Conservation (phyloP, 805 yeast genomes). For the Candida corydali region DNA sequence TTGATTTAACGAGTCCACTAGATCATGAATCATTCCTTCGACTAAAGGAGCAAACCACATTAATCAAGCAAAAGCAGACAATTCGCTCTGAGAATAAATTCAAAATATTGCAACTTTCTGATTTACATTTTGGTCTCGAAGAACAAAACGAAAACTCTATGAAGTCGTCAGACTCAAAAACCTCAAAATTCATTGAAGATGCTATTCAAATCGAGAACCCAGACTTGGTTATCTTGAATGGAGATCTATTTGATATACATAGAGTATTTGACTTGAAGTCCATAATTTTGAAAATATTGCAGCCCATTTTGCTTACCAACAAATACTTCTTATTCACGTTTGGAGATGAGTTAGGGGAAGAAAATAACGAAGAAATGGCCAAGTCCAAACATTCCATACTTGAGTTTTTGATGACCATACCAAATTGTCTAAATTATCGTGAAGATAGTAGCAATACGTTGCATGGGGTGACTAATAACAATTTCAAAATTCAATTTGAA, state of each 20-base stretch:
- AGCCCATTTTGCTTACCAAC: conserved; percentile 27
- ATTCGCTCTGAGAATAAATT: conserved; percentile 13
- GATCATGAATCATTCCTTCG: not conserved
- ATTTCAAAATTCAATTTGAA: conserved; percentile 19
- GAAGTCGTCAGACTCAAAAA: conserved; percentile 25
- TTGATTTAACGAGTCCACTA: conserved; percentile 2
- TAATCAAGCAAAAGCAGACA: not conserved
- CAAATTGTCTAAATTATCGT: conserved; percentile 30
- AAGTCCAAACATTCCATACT: conserved; percentile 13
- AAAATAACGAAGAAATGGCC: conserved; percentile 8
- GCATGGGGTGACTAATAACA: conserved; percentile 37
- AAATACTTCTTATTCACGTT: conserved; percentile 34
- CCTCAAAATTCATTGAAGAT: conserved; percentile 25
- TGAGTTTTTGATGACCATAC: conserved; percentile 28
- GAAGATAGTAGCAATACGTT: conserved; percentile 11
- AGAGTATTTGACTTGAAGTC: conserved; percentile 24
- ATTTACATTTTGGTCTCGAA: conserved; percentile 35
- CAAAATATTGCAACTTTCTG: conserved; percentile 35
- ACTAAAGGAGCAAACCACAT: not conserved
- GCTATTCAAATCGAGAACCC: conserved; percentile 26
- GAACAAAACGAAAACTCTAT: conserved; percentile 16
- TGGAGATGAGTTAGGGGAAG: conserved; percentile 40
- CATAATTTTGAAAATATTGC: conserved; percentile 25
- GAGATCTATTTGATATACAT: conserved; percentile 33
- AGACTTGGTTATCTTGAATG: conserved; percentile 35